These are phyloP conservation scores for Chenopodium berlandieri DNA, from an alignment of 148 eudicot species.

Conservation along the genomic window DNA sequence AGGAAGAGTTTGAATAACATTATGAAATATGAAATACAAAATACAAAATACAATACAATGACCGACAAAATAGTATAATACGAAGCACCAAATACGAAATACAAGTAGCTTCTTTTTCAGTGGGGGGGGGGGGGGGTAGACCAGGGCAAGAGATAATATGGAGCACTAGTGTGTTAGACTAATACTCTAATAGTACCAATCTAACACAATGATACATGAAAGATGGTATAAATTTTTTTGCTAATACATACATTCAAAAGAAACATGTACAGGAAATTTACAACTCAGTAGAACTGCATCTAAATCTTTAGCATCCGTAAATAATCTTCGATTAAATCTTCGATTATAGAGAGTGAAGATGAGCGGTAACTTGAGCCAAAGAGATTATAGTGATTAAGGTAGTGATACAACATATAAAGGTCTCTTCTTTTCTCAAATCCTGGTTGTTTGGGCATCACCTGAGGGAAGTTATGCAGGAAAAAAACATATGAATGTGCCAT, in stretches of 20 bases:
- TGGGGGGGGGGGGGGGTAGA: too few species aligned
- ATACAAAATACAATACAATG: too few species aligned
- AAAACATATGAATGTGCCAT: neutral
- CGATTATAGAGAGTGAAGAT: slow-evolving; percentile 88
- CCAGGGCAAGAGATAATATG: too few species aligned
- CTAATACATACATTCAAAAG: neutral
- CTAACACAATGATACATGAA: neutral
- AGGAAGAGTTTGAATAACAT: too few species aligned
- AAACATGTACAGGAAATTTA: slow-evolving; percentile 13
- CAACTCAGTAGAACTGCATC: neutral
- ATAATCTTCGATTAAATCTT: slow-evolving; percentile 94
- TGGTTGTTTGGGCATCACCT: slow-evolving; percentile 95
- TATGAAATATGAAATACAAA: too few species aligned
- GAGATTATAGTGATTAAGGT: slow-evolving; percentile 94
- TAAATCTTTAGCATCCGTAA: slow-evolving; percentile 46
- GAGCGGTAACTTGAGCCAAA: slow-evolving; percentile 95
- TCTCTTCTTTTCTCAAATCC: slow-evolving; percentile 89
- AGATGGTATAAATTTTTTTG: neutral
- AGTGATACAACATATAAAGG: slow-evolving; percentile 84
- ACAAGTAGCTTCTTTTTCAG: too few species aligned
- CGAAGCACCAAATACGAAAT: too few species aligned
- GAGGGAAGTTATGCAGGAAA: slow-evolving; percentile 16
- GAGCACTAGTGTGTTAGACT: too few species aligned
- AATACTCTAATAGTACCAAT: too few species aligned
- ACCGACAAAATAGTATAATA: too few species aligned